A percentile compares a stretch with the other conserved stretches of the same genome.
phyloP scores from a whole-genome alignment of 2,329 filamentous ascomycete species.

The Phialophora macrospora region DNA sequence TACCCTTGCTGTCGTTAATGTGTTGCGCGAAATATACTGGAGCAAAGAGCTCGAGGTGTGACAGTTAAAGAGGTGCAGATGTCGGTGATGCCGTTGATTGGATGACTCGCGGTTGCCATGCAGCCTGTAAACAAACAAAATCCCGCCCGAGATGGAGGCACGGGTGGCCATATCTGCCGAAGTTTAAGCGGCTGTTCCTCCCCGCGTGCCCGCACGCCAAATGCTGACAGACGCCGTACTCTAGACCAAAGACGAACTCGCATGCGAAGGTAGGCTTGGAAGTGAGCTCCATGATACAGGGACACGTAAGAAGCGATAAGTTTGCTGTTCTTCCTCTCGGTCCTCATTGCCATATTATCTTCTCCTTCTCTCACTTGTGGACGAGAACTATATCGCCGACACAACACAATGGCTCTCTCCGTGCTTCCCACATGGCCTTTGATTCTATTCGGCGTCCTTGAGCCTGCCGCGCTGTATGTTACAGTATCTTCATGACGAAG shows the following conservation, averaged over 20 bases:
- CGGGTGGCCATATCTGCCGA: neutral
- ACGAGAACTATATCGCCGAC: neutral
- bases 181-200: neutral
- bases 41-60: conserved; percentile 3
- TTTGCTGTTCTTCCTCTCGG: neutral
- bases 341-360: neutral
- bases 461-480: conserved; percentile 70
- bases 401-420: conserved; percentile 58
- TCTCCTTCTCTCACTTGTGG: neutral
- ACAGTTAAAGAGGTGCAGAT: neutral
- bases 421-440: conserved; percentile 68
- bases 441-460: conserved; percentile 69
- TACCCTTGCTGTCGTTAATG: conserved; percentile 29
- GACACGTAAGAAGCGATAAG: neutral
- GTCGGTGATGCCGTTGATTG: conserved; percentile 14
- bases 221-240: conserved; percentile 4
- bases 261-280: neutral
- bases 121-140: conserved; percentile 14
- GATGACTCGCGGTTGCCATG: conserved; percentile 2
- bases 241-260: neutral
- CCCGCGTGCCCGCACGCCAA: neutral
- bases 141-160: neutral
- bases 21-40: conserved; percentile 20
- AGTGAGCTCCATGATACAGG: neutral
- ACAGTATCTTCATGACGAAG: neutral